phyloP scores from a whole-genome alignment of 257 asterid genomes.

The Paulownia fortunei region DNA sequence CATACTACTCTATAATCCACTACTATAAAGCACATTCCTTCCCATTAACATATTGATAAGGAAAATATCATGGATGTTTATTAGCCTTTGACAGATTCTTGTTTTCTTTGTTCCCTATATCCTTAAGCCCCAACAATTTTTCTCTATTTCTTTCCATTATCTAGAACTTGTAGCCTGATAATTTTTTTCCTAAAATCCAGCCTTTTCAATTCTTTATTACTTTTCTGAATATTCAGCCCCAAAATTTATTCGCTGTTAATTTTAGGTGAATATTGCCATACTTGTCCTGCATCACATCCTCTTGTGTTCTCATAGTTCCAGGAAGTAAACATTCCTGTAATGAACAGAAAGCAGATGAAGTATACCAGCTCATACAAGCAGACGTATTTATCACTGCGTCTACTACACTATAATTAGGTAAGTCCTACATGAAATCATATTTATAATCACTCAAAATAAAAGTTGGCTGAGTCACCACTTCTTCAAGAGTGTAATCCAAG shows the following conservation, averaged over 20 bases:
- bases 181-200: not conserved
- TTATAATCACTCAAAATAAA: not conserved
- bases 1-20: not conserved
- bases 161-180: not conserved
- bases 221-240: not conserved
- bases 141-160: not conserved
- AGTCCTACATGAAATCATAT: not conserved
- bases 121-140: not conserved
- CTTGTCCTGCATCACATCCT: not conserved
- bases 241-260: not conserved
- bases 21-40: not conserved
- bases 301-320: not conserved
- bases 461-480: constrained; percentile 1
- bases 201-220: not conserved
- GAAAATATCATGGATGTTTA: not conserved
- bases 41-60: not conserved
- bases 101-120: not conserved
- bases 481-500: not conserved
- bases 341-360: not conserved
- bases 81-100: not conserved
- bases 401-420: not conserved
- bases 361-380: constrained; percentile 1
- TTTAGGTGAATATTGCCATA: not conserved
- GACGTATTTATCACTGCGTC: not conserved
- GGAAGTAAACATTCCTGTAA: not conserved